Base-by-base conservation (phyloP, 164 flowering plant species). In the Cinnamomum chago region DNA sequence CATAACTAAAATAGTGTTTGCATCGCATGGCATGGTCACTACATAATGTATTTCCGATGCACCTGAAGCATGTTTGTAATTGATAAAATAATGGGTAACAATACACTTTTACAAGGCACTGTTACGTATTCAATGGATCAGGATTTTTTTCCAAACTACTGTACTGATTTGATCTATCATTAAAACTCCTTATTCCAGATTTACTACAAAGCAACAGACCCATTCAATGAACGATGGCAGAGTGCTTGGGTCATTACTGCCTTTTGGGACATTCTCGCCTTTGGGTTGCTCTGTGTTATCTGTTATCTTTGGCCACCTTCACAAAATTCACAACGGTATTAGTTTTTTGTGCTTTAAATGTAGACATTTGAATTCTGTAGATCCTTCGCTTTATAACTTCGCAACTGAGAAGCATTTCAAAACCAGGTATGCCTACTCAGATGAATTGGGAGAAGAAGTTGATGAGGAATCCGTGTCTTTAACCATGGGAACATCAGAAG, bases 231-330 rank as follows among this genome's bases (percentile, higher is more conserved):
- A 84, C 76, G 88, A 75, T 93, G 99, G 99, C 95, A 90, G 83
- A 90, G 89, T 79, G 99, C 96, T 70, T 95, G 99, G 99, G 87
- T 93, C 70, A 86, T 95, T 79, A 87, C 95, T 75, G 96, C 97
- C 67, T 95, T 93, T 72, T 95, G 99, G 99, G 92, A 91, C 73
- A 72, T 91, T 77, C 89, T 95, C 76, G 89, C 96, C 15, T 88
- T 90, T 79, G 83, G 75, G 33, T 68, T 95, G 78, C 96, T 95
- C 5, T 89, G 90, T 81, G 91, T 93, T 55, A 90, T 95, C 62
- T 95, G 97, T 85, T 91, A 80, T 81, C 98, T 93, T 20, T 95
- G 99, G 99, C 92, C 96, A 9, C 99, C 99, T 65, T 95, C 99
- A 68, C 96, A 92, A 72, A 95, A 83, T 75, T 90, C 94, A 67